Conservation (phyloP, 768 basidiomycete species). For the Boletus eberwhitei region DNA sequence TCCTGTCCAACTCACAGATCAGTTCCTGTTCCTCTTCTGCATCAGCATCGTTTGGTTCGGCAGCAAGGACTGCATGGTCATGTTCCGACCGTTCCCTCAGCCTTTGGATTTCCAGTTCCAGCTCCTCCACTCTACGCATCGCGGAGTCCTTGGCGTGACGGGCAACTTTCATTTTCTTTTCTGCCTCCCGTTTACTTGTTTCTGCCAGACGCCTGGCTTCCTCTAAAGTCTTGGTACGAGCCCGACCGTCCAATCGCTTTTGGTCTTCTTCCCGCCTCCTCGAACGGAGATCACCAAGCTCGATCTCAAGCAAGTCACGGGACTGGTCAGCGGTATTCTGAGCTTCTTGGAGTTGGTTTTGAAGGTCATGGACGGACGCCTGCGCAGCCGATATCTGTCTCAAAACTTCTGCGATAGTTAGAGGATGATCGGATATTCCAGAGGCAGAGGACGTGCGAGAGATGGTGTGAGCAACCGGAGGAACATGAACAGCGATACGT, state of each 20-base stretch:
- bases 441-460: slow-evolving; percentile 25
- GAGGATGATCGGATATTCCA: slow-evolving; percentile 53
- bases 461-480: slow-evolving; percentile 21
- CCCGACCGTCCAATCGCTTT: slow-evolving; percentile 71
- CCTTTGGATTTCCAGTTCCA: slow-evolving; percentile 58
- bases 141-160: slow-evolving; percentile 63
- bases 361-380: slow-evolving; percentile 62
- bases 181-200: slow-evolving; percentile 73
- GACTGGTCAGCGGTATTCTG: slow-evolving; percentile 54
- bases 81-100: slow-evolving; percentile 52
- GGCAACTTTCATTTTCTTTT: slow-evolving; percentile 78
- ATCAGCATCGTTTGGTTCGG: slow-evolving; percentile 43
- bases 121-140: slow-evolving; percentile 49
- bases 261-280: slow-evolving; percentile 82
- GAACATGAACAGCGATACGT: slow-evolving; percentile 26
- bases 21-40: slow-evolving; percentile 44
- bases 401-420: slow-evolving; percentile 69
- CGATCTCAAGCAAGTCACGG: slow-evolving; percentile 61
- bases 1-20: slow-evolving; percentile 47
- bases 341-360: slow-evolving; percentile 63
- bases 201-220: slow-evolving; percentile 86
- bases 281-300: slow-evolving; percentile 70
- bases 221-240: slow-evolving; percentile 81
- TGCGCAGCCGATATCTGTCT: slow-evolving; percentile 68
- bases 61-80: slow-evolving; percentile 51